phyloP scores from a whole-genome alignment of 2,329 filamentous ascomycete species.

The Ascosphaera aggregata region DNA sequence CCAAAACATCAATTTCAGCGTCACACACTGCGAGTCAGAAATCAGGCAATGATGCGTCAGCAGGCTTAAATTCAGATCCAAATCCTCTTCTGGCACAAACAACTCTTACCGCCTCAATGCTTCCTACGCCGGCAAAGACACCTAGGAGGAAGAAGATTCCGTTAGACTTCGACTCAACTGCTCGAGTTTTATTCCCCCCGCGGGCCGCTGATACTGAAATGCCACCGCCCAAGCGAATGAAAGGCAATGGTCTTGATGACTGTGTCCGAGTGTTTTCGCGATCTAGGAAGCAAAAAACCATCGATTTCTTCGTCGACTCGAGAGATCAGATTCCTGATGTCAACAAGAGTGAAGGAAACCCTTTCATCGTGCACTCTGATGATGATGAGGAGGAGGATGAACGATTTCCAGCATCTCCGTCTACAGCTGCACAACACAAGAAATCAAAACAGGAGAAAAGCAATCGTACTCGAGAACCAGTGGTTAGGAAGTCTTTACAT shows the following conservation, averaged over 20 bases:
- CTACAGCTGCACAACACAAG: slow-evolving; percentile 12
- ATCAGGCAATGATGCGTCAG: no score
- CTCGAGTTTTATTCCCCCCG: slow-evolving; percentile 30
- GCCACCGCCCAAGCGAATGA: slow-evolving; percentile 24
- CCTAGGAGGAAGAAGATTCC: slow-evolving; percentile 29
- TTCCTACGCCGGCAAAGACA: slow-evolving; percentile 39
- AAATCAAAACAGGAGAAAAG: slow-evolving; percentile 14
- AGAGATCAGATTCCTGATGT: slow-evolving; percentile 34
- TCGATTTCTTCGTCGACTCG: slow-evolving; percentile 39
- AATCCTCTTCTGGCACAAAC: no score
- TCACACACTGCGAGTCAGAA: no score
- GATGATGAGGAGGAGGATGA: slow-evolving; percentile 8
- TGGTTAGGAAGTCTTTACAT: slow-evolving; percentile 26
- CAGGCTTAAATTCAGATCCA: no score
- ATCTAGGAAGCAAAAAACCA: slow-evolving; percentile 16
- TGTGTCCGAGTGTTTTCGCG: slow-evolving; percentile 22
- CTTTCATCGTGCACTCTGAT: slow-evolving; percentile 24
- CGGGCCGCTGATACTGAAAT: slow-evolving; percentile 18
- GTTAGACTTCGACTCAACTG: slow-evolving; percentile 22
- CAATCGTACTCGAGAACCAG: slow-evolving; percentile 11
- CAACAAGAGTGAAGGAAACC: slow-evolving; percentile 29
- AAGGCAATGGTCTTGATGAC: slow-evolving; percentile 21
- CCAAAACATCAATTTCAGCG: no score
- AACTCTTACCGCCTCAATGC: slow-evolving; percentile 21
- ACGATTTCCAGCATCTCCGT: no score